These are phyloP conservation scores for Fragaria ananassa DNA, from an alignment of 306 rosid genomes.

Conservation along the genomic window DNA sequence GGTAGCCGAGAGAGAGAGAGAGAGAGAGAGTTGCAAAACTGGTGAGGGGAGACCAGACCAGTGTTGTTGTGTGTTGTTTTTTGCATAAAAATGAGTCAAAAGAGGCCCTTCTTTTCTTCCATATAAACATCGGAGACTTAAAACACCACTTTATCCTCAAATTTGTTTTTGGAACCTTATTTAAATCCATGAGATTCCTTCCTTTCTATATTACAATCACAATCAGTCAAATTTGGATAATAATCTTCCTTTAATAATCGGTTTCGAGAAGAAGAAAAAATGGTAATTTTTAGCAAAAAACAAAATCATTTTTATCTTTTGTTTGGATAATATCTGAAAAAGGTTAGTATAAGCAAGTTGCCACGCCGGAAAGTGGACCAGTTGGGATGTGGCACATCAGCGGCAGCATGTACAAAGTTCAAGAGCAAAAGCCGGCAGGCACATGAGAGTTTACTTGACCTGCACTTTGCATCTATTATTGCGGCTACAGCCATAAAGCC, in stretches of 20 bases:
- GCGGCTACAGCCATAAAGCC: slow-evolving; percentile 8
- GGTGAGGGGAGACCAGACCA: slow-evolving; percentile 4
- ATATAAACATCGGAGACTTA: not conserved
- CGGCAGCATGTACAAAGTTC: not conserved
- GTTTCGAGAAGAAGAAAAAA: not conserved
- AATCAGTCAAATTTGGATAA: not conserved
- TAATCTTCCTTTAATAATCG: not conserved
- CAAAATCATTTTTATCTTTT: too few relatives aligned
- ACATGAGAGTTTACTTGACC: not conserved
- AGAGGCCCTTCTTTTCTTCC: not conserved
- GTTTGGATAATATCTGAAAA: not conserved
- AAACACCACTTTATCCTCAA: not conserved
- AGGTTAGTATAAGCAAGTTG: not conserved
- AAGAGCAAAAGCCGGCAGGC: slow-evolving; percentile 8
- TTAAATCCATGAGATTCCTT: not conserved
- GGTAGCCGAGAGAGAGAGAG: not conserved
- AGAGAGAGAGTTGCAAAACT: slow-evolving; percentile 2
- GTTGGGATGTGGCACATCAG: not conserved
- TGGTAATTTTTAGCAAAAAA: too few relatives aligned
- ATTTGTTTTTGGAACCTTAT: not conserved
- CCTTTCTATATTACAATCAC: not conserved
- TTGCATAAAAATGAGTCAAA: slow-evolving; percentile 8
- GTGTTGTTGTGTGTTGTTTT: not conserved
- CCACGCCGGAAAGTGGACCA: slow-evolving; percentile 1
- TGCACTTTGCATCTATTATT: not conserved